Conservation (phyloP, 371 early-diverging fungal genomes). For the Mortierella sp. region DNA sequence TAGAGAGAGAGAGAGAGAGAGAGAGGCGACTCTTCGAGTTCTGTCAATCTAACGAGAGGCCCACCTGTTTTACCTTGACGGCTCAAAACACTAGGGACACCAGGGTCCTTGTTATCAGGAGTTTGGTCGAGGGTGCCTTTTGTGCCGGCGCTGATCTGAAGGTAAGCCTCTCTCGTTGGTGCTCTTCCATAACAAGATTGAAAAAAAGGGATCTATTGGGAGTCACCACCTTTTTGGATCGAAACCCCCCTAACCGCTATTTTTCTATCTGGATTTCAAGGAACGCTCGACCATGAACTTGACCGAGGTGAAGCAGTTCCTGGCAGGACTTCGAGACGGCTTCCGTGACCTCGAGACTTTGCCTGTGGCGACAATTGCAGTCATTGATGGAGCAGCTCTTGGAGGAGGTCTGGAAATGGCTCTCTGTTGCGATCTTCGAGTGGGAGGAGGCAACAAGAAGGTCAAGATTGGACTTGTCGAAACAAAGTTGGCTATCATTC, state of each 20-base stretch:
- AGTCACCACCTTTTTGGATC: background rate
- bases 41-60: background rate
- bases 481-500: slow-evolving; percentile 96
- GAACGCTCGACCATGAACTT: slow-evolving; percentile 91
- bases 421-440: slow-evolving; percentile 90
- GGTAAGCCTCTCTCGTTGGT: slow-evolving; percentile 57
- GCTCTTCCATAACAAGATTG: too few species aligned
- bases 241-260: background rate
- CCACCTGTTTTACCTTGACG: too few species aligned
- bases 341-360: slow-evolving; percentile 90
- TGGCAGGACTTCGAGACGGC: slow-evolving; percentile 78
- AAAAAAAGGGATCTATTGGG: background rate
- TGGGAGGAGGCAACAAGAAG: slow-evolving; percentile 73
- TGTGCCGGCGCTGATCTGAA: slow-evolving; percentile 98
- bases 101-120: slow-evolving; percentile 87
- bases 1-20: background rate
- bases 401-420: slow-evolving; percentile 97
- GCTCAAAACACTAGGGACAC: slow-evolving; percentile 65
- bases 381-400: slow-evolving; percentile 94
- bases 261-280: slow-evolving; percentile 43
- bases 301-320: slow-evolving; percentile 85
- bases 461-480: slow-evolving; percentile 94
- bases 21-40: too few species aligned
- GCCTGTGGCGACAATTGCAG: slow-evolving; percentile 95
- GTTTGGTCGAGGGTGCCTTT: slow-evolving; percentile 87